Percentiles rank a stretch among this genome's conserved stretches.
phyloP scores from a whole-genome alignment of 2,329 filamentous ascomycete genomes.

The Trichoderma pleuroti region DNA sequence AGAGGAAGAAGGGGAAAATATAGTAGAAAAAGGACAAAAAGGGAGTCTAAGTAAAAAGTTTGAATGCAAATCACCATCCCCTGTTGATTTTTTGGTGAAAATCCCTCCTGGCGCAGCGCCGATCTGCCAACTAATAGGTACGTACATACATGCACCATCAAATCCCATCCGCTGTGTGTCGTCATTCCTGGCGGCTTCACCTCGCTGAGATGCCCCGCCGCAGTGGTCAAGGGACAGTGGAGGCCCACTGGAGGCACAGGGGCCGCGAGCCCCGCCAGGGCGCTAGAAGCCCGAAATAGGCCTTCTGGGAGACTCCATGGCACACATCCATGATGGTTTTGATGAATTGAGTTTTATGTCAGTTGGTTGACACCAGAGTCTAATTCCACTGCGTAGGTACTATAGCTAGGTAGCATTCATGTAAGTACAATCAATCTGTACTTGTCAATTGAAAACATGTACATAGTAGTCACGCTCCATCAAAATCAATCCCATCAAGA shows the following conservation, averaged over 20 bases:
- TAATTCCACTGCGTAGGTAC: background rate
- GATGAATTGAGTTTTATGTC: background rate
- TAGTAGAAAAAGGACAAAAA: background rate
- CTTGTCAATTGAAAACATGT: background rate
- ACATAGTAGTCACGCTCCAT: background rate
- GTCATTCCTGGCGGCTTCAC: slow-evolving; percentile 12
- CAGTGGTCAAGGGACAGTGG: background rate
- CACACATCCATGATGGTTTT: background rate
- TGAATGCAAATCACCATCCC: background rate
- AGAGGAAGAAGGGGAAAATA: background rate
- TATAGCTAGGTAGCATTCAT: too few species aligned
- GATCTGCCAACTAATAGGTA: background rate
- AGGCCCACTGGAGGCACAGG: background rate
- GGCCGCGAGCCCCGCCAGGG: slow-evolving; percentile 2
- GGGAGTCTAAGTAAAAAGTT: background rate
- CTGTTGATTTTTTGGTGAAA: background rate
- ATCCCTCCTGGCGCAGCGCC: background rate
- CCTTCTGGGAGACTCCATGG: background rate
- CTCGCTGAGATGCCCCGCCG: slow-evolving; percentile 11
- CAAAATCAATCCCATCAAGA: background rate
- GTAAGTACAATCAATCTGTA: too few species aligned
- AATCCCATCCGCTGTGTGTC: background rate
- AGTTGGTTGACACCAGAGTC: background rate
- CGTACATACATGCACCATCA: too few species aligned
- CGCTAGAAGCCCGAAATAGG: slow-evolving; percentile 3